phyloP scores from a whole-genome alignment of 78 protist species.

The Dictyostelium discoideum region DNA sequence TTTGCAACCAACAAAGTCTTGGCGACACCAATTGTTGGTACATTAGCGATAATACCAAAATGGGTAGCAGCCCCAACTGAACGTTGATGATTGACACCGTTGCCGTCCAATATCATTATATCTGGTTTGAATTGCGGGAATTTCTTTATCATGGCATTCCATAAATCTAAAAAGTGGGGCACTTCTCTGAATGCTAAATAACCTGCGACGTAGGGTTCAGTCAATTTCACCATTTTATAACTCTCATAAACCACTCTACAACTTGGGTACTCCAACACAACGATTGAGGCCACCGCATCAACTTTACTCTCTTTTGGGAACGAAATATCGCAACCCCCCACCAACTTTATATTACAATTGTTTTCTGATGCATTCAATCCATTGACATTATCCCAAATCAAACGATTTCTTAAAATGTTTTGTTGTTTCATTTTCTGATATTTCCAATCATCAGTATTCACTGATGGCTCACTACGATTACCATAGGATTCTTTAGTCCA shows the following conservation, averaged over 20 bases:
- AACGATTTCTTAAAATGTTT: background rate
- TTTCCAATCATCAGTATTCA: background rate
- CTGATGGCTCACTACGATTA: background rate
- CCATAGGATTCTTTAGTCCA: slow-evolving; percentile 30
- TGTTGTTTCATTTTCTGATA: slow-evolving; percentile 1
- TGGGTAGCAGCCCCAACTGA: slow-evolving; percentile 87
- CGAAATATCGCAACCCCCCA: slow-evolving; percentile 87
- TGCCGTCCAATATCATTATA: slow-evolving; percentile 87
- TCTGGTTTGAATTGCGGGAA: slow-evolving; percentile 84
- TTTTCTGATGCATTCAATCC: background rate
- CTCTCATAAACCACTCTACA: slow-evolving; percentile 67
- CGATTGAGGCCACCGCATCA: slow-evolving; percentile 85
- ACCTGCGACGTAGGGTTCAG: slow-evolving; percentile 87
- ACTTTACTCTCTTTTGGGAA: slow-evolving; percentile 77
- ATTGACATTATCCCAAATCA: background rate
- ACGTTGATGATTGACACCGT: slow-evolving; percentile 88
- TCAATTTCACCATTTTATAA: slow-evolving; percentile 71
- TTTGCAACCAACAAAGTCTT: slow-evolving; percentile 74
- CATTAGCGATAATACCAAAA: slow-evolving; percentile 75
- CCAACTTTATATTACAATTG: slow-evolving; percentile 25
- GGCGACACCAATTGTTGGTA: slow-evolving; percentile 92
- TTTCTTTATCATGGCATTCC: slow-evolving; percentile 31
- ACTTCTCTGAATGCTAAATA: slow-evolving; percentile 92
- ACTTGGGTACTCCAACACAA: slow-evolving; percentile 81
- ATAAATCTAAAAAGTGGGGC: slow-evolving; percentile 68